Conservation (phyloP, 2,329 filamentous ascomycete genomes). For the Ceratocystis cubensis region DNA sequence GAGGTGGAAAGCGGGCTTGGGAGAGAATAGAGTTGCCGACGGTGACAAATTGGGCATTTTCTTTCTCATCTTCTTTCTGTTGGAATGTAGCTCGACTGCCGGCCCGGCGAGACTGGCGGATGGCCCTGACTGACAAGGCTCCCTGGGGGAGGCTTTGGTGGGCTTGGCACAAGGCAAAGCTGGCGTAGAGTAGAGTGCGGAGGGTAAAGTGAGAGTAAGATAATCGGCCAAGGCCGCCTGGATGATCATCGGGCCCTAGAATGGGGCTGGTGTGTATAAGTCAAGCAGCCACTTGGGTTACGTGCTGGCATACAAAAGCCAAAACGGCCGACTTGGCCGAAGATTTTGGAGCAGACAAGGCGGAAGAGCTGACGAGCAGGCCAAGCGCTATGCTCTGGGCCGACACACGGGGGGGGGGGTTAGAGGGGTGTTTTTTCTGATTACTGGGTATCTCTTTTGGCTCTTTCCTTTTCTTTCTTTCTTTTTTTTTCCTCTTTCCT, state of each 20-base stretch:
- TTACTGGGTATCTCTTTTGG: neutral
- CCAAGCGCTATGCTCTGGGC: too few relatives aligned
- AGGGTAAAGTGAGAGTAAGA: neutral
- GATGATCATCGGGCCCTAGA: neutral
- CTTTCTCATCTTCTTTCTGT: neutral
- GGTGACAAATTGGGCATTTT: too few relatives aligned
- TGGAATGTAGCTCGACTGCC: neutral
- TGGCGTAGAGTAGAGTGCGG: neutral
- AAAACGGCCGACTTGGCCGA: neutral
- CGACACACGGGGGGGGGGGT: too few relatives aligned
- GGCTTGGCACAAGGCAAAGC: neutral
- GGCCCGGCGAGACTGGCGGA: neutral
- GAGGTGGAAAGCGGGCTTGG: neutral
- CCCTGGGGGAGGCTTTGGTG: neutral
- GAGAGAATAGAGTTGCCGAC: too few relatives aligned
- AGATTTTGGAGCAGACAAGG: neutral
- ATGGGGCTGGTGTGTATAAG: neutral
- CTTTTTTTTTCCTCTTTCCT: too few relatives aligned
- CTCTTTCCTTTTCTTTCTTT: neutral
- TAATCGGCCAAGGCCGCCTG: neutral
- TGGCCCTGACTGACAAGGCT: neutral
- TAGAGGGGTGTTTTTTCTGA: neutral
- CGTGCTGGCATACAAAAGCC: neutral
- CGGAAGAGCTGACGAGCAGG: neutral
- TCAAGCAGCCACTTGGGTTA: neutral